phyloP scores from a whole-genome alignment of 306 rosid genomes.

The Dalbergia oliveri region DNA sequence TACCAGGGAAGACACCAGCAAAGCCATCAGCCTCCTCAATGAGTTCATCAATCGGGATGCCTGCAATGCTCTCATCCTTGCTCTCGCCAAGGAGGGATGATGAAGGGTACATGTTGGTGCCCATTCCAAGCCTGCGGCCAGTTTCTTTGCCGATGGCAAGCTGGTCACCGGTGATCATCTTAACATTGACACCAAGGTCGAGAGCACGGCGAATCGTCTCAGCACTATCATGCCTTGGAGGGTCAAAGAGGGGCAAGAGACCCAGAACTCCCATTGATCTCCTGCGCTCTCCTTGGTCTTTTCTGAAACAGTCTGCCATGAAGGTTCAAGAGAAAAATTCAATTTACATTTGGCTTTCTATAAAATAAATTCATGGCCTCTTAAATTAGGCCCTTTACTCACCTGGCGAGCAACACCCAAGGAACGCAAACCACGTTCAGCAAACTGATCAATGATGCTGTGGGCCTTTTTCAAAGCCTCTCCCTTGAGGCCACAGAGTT shows the following conservation, averaged over 20 bases:
- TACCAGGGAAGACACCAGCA: slow-evolving; percentile 96
- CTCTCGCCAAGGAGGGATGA: slow-evolving; percentile 75
- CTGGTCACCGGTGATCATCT: slow-evolving; percentile 95
- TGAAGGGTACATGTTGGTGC: slow-evolving; percentile 94
- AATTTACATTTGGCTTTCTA: neutral
- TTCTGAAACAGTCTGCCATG: slow-evolving; percentile 63
- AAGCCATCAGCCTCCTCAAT: slow-evolving; percentile 93
- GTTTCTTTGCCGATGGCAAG: slow-evolving; percentile 95
- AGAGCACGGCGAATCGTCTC: slow-evolving; percentile 90
- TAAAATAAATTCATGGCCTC: neutral
- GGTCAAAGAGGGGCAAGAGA: slow-evolving; percentile 87
- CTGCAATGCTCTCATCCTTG: slow-evolving; percentile 59
- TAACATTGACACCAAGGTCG: slow-evolving; percentile 85
- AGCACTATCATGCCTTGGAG: slow-evolving; percentile 93
- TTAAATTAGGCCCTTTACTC: slow-evolving; percentile 34
- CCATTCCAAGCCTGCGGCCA: slow-evolving; percentile 93
- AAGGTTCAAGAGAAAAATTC: neutral
- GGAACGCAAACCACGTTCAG: slow-evolving; percentile 83
- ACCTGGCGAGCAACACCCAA: slow-evolving; percentile 83
- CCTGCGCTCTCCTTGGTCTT: slow-evolving; percentile 81
- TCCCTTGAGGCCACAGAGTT: slow-evolving; percentile 77
- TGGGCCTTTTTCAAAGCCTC: slow-evolving; percentile 66
- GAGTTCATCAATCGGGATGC: slow-evolving; percentile 75
- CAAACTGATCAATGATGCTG: slow-evolving; percentile 65
- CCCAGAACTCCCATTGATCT: slow-evolving; percentile 82